phyloP scores from a whole-genome alignment of 257 asterid species.

The Linderniella brevidens region DNA sequence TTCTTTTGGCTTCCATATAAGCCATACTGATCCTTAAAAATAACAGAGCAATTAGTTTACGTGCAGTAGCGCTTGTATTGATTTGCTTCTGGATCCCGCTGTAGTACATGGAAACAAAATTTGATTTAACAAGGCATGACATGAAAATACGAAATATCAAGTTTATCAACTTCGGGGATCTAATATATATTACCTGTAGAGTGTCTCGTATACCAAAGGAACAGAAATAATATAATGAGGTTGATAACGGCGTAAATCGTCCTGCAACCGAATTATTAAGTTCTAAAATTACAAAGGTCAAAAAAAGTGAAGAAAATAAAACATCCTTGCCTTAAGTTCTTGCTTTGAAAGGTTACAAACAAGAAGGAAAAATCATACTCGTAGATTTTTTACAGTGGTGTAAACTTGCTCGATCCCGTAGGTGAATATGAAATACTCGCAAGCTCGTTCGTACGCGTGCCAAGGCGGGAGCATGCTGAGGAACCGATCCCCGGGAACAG shows the following conservation, averaged over 20 bases:
- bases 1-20: constrained; percentile 76
- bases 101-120: constrained; percentile 13
- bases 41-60: constrained; percentile 48
- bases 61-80: constrained; percentile 39
- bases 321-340: not conserved
- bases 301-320: no score
- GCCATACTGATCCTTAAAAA: constrained; percentile 61
- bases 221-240: constrained; percentile 78
- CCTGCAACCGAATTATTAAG: constrained; percentile 30
- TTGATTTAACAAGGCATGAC: not conserved
- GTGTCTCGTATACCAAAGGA: constrained; percentile 84
- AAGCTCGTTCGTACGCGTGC: constrained; percentile 93
- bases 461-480: constrained; percentile 93
- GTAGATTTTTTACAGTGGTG: constrained; percentile 56
- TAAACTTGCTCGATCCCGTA: constrained; percentile 63
- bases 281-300: not conserved
- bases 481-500: constrained; percentile 72
- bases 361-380: constrained; percentile 25
- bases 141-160: not conserved
- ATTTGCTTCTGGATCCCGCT: constrained; percentile 86
- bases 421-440: constrained; percentile 71
- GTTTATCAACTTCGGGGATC: no score
- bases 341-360: not conserved
- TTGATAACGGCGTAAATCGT: constrained; percentile 61
- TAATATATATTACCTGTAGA: constrained; percentile 36